Conservation (phyloP, 192 early-diverging fungal genomes). For the Jimgerdemannia lactiflua region DNA sequence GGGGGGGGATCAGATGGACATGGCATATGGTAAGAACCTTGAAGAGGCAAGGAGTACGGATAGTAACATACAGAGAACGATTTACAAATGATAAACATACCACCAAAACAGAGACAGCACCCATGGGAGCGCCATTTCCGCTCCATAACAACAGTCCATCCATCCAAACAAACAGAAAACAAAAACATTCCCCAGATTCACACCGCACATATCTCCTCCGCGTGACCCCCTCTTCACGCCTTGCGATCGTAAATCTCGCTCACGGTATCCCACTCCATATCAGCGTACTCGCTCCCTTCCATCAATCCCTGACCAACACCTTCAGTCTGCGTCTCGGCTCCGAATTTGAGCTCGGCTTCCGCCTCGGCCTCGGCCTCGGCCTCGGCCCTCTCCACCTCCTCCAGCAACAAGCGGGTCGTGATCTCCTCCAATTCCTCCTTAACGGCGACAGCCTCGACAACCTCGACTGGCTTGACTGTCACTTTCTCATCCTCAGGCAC, state of each 20-base stretch:
- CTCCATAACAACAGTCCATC: too few species aligned
- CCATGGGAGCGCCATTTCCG: too few species aligned
- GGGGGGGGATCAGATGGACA: too few species aligned
- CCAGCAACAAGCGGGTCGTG: neutral
- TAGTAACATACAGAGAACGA: too few species aligned
- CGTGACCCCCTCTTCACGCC: neutral
- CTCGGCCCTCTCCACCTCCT: neutral
- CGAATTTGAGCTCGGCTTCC: neutral
- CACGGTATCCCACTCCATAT: conserved; percentile 29
- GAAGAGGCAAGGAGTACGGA: too few species aligned
- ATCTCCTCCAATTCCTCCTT: neutral
- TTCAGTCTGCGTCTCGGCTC: neutral
- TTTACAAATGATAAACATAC: too few species aligned
- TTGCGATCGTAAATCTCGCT: conserved; percentile 33
- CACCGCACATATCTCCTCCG: too few species aligned
- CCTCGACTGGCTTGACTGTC: neutral
- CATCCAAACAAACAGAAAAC: too few species aligned
- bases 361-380: neutral
- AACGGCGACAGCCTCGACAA: neutral
- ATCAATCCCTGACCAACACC: neutral
- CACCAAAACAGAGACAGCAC: too few species aligned
- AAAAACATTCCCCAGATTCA: too few species aligned
- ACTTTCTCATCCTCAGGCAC: neutral
- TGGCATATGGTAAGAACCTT: too few species aligned
- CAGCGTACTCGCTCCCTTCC: conserved; percentile 2